Percentiles rank a stretch among this genome's conserved stretches.
Evolutionary conservation across 1,139 yeast genomes (phyloP).

Genomic region (Protomyces gravidus): DNA sequence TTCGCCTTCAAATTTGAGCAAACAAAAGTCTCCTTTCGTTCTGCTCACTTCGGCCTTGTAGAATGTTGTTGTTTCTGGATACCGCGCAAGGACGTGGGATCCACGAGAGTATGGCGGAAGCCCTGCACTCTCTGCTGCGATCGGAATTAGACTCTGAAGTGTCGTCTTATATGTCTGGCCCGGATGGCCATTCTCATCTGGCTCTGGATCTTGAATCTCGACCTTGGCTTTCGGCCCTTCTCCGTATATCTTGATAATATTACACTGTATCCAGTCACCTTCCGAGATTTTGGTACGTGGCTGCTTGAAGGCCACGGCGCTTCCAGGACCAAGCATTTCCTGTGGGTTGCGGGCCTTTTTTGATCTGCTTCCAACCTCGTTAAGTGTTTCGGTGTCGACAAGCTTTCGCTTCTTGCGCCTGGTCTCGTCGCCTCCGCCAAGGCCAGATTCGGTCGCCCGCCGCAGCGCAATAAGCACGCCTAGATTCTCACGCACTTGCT

Average conservation of each 20-base stretch:
- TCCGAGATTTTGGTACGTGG: slow-evolving; percentile 52
- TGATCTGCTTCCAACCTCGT: background rate
- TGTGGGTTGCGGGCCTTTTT: background rate
- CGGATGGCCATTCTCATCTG: slow-evolving; percentile 65
- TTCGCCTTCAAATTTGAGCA: slow-evolving; percentile 89
- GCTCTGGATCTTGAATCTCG: slow-evolving; percentile 95
- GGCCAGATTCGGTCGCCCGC: slow-evolving; percentile 33
- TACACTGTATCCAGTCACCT: slow-evolving; percentile 96
- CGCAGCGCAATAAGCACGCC: slow-evolving; percentile 33
- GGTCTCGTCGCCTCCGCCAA: slow-evolving; percentile 27
- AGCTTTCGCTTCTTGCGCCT: slow-evolving; percentile 35
- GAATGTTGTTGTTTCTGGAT: slow-evolving; percentile 96
- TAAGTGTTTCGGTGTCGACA: slow-evolving; percentile 8
- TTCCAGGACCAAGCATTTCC: slow-evolving; percentile 47
- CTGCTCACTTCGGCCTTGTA: slow-evolving; percentile 92
- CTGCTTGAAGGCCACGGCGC: slow-evolving; percentile 80
- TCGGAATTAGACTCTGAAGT: slow-evolving; percentile 70
- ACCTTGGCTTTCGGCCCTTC: slow-evolving; percentile 63
- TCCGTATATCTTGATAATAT: slow-evolving; percentile 67
- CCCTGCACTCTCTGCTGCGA: slow-evolving; percentile 53
- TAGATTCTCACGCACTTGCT: slow-evolving; percentile 33
- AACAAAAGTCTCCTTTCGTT: slow-evolving; percentile 64
- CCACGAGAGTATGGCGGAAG: slow-evolving; percentile 66
- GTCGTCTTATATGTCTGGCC: slow-evolving; percentile 62
- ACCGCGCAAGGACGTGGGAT: slow-evolving; percentile 80